A percentile compares a stretch with the other conserved stretches of the same genome.
Evolutionary conservation across 2,329 filamentous ascomycete genomes (phyloP).

Genomic region (Didymella arachidicola): DNA sequence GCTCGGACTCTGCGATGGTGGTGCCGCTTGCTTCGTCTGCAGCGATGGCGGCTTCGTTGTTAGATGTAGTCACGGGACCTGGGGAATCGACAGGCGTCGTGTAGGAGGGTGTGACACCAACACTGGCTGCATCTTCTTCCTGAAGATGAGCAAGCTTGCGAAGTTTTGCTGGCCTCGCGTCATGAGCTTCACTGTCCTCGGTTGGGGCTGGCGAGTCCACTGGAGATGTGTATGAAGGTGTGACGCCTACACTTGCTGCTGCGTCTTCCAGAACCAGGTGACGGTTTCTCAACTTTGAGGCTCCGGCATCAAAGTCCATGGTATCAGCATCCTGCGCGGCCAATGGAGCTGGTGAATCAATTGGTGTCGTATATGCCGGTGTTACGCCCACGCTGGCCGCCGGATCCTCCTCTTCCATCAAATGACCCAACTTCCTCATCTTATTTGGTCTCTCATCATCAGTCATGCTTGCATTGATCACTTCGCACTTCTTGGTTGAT

Average conservation of each 20-base stretch:
- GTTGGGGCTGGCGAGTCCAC: conserved; percentile 18
- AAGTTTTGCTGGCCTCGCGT: conserved; percentile 64
- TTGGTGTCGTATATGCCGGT: conserved; percentile 20
- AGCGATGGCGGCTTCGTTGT: conserved; percentile 18
- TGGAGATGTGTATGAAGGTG: conserved; percentile 17
- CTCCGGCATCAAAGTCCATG: conserved; percentile 10
- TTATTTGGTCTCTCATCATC: conserved; percentile 64
- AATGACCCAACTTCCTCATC: conserved; percentile 60
- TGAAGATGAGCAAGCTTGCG: conserved; percentile 57
- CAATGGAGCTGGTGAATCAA: conserved; percentile 17
- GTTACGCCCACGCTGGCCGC: conserved; percentile 20
- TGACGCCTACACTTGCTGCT: conserved; percentile 18
- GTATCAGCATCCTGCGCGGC: conserved; percentile 2
- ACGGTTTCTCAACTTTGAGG: conserved; percentile 12
- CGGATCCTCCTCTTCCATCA: conserved; percentile 23
- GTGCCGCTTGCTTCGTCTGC: conserved; percentile 17
- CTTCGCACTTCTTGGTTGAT: conserved; percentile 8
- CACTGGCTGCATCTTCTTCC: conserved; percentile 15
- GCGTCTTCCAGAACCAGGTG: conserved; percentile 16
- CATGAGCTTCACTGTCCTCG: conserved; percentile 39
- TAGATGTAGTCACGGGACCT: conserved; percentile 21
- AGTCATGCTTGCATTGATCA: conserved; percentile 56
- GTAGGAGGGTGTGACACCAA: conserved; percentile 22
- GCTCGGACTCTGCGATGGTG: conserved; percentile 21
- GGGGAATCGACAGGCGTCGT: conserved; percentile 23